A percentile compares a stretch with the other conserved stretches of the same genome.
Conservation (phyloP, 208 protist species). For the Leishmania tarentolae region DNA sequence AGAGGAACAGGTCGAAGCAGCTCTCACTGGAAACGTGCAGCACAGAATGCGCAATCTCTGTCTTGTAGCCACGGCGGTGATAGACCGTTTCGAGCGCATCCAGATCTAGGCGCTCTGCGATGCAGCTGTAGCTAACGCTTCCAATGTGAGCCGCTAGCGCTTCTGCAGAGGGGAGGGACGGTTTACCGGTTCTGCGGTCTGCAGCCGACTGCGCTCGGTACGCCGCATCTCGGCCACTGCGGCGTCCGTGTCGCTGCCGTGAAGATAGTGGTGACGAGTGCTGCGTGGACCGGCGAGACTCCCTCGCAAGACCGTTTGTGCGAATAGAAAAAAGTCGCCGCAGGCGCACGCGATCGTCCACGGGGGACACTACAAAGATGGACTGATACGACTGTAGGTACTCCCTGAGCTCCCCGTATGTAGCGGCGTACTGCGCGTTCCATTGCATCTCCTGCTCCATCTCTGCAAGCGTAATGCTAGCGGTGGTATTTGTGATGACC, state of each 20-base stretch:
- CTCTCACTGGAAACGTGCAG: conserved; percentile 55
- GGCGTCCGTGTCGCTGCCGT: conserved; percentile 15
- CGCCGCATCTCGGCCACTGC: background rate
- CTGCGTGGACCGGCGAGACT: conserved; percentile 3
- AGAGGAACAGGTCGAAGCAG: conserved; percentile 68
- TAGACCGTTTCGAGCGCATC: conserved; percentile 50
- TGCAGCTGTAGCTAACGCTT: conserved; percentile 65
- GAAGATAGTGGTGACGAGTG: conserved; percentile 1
- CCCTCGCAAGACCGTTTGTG: conserved; percentile 4
- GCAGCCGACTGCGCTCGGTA: conserved; percentile 11
- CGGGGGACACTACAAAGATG: conserved; percentile 76
- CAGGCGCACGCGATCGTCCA: conserved; percentile 67
- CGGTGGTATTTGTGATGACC: conserved; percentile 52
- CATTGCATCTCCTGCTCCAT: conserved; percentile 54
- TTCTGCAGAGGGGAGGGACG: conserved; percentile 32
- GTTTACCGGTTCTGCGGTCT: conserved; percentile 22
- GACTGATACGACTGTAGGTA: conserved; percentile 79
- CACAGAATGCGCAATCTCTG: conserved; percentile 42
- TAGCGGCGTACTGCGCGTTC: conserved; percentile 40
- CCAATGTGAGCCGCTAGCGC: conserved; percentile 57
- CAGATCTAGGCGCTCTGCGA: conserved; percentile 51
- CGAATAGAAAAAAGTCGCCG: conserved; percentile 35
- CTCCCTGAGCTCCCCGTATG: conserved; percentile 58
- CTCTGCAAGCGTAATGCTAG: conserved; percentile 46
- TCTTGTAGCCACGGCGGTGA: conserved; percentile 60